Evolutionary conservation across 352 stramenopile genomes (phyloP).

Genomic region (Globisporangium nodosum): DNA sequence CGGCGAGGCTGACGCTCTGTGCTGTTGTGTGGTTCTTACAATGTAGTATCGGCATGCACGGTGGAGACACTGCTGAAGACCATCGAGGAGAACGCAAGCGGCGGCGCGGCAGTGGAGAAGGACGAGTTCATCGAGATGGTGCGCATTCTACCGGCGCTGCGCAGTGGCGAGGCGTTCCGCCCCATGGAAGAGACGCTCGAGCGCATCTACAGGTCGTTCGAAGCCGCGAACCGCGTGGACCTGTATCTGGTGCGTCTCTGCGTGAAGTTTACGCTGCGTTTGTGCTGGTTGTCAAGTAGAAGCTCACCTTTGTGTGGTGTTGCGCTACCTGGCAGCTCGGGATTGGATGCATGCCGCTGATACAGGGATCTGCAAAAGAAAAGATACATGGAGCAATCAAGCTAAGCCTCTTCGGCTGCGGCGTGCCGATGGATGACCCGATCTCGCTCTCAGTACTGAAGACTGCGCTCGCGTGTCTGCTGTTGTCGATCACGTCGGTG

Average conservation of each 20-base stretch:
- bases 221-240: slow-evolving; percentile 44
- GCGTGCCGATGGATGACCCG: slow-evolving; percentile 20
- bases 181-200: slow-evolving; percentile 59
- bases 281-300: neutral
- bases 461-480: slow-evolving; percentile 37
- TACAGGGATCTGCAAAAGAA: slow-evolving; percentile 41
- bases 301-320: neutral
- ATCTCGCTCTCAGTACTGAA: slow-evolving; percentile 35
- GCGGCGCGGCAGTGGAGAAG: slow-evolving; percentile 22
- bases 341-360: slow-evolving; percentile 43
- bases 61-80: slow-evolving; percentile 29
- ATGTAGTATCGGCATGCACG: slow-evolving; percentile 35
- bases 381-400: slow-evolving; percentile 59
- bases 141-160: slow-evolving; percentile 42
- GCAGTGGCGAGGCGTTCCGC: slow-evolving; percentile 50
- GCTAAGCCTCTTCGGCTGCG: slow-evolving; percentile 41
- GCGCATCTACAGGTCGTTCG: slow-evolving; percentile 62
- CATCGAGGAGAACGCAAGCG: slow-evolving; percentile 27
- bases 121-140: slow-evolving; percentile 64
- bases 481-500: slow-evolving; percentile 50
- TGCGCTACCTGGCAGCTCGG: slow-evolving; percentile 26
- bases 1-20: neutral
- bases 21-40: neutral
- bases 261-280: neutral
- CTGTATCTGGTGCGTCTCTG: slow-evolving; percentile 36